Conservation (phyloP, 139 green algal genomes). For the Tetradesmus obliquus region DNA sequence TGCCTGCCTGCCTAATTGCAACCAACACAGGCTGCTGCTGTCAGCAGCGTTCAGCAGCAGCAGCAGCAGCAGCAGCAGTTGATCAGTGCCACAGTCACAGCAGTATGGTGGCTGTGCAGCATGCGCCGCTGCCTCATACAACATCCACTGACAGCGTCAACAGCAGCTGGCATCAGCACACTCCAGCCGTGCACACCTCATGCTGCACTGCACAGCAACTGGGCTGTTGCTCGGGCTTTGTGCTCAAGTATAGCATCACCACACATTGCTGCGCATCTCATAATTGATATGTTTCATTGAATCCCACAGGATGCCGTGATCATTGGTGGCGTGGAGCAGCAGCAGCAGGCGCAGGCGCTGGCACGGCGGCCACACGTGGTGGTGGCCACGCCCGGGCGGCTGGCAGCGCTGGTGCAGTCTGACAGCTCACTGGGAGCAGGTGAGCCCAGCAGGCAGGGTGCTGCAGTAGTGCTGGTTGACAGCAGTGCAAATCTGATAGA, state of each 20-base stretch:
- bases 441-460: not conserved
- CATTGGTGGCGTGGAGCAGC: slow-evolving; percentile 93
- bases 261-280: no score
- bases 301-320: slow-evolving; percentile 75
- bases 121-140: no score
- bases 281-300: not conserved
- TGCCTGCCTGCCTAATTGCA: not conserved
- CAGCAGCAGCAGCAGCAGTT: no score
- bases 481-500: no score
- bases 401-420: slow-evolving; percentile 54
- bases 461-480: no score
- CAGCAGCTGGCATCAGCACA: not conserved
- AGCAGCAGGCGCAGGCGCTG: slow-evolving; percentile 82
- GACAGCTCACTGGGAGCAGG: slow-evolving; percentile 11
- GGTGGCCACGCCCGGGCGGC: slow-evolving; percentile 93
- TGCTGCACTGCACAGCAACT: not conserved
- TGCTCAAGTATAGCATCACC: no score
- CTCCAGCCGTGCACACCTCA: not conserved
- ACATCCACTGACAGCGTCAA: not conserved
- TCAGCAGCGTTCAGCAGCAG: not conserved
- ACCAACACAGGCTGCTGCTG: not conserved
- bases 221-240: no score
- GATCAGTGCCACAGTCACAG: no score
- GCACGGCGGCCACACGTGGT: slow-evolving; percentile 90
- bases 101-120: no score